These are phyloP conservation scores for Diphasiastrum complanatum DNA, from an alignment of 83 land plant genomes.

Conservation along the genomic window DNA sequence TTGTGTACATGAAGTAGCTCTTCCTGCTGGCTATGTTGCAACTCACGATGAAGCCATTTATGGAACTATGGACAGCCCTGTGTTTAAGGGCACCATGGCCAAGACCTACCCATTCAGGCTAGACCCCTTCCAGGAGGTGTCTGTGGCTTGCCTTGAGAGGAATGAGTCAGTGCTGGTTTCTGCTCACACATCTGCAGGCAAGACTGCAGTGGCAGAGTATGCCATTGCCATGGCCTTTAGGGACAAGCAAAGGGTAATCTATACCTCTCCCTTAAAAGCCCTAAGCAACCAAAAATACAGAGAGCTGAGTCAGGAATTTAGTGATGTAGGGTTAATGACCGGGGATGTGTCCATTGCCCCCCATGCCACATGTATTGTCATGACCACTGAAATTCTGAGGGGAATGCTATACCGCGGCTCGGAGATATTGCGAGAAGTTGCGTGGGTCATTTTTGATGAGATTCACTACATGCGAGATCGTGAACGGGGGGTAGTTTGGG, in stretches of 20 bases:
- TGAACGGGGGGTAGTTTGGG: constrained; percentile 90
- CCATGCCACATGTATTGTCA: constrained; percentile 67
- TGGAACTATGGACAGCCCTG: constrained; percentile 62
- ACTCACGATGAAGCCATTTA: too few species aligned
- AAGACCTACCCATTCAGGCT: constrained; percentile 68
- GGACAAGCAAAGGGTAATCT: constrained; percentile 78
- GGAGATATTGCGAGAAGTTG: constrained; percentile 77
- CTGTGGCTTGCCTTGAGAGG: constrained; percentile 72
- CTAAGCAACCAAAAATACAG: constrained; percentile 86
- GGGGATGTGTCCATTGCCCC: constrained; percentile 76
- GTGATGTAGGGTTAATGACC: constrained; percentile 83
- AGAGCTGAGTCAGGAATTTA: constrained; percentile 70
- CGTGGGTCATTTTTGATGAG: constrained; percentile 90
- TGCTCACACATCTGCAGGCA: constrained; percentile 80
- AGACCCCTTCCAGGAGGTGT: constrained; percentile 79
- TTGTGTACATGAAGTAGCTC: too few species aligned
- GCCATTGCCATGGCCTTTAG: constrained; percentile 85
- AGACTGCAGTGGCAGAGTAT: constrained; percentile 84
- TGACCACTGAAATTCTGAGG: constrained; percentile 44
- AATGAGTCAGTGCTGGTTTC: constrained; percentile 88
- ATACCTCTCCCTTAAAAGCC: constrained; percentile 78
- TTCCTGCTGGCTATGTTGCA: too few species aligned
- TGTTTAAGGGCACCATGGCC: constrained; percentile 56
- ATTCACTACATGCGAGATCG: constrained; percentile 89
- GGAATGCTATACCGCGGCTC: constrained; percentile 88